A percentile compares a stretch with the other conserved stretches of the same genome.
These are phyloP conservation scores for Corchorus olitorius DNA, from an alignment of 345 rosid species.

Conservation along the genomic window DNA sequence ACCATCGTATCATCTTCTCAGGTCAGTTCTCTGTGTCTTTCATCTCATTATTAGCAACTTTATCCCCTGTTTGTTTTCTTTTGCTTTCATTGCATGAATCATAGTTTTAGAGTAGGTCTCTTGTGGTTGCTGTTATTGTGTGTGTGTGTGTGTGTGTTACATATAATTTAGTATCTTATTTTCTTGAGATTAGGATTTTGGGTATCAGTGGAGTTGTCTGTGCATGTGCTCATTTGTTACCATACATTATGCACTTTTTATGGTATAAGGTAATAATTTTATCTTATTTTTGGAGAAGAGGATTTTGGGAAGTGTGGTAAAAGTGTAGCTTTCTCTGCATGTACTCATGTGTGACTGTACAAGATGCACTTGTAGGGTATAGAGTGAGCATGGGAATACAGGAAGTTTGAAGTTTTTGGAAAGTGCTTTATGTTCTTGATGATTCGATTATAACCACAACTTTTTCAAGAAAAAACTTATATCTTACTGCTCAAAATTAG, in stretches of 20 bases:
- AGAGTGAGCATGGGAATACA: too few species aligned
- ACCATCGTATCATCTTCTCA: conserved; percentile 76
- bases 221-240: not conserved
- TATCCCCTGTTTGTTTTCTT: conserved; percentile 55
- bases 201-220: not conserved
- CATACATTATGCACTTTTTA: not conserved
- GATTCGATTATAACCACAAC: not conserved
- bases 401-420: not conserved
- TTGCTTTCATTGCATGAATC: not conserved
- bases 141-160: not conserved
- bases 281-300: not conserved
- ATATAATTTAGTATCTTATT: conserved; percentile 1
- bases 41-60: not conserved
- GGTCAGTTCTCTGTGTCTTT: conserved; percentile 45
- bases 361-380: not conserved
- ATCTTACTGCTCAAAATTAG: not conserved
- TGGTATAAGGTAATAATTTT: not conserved
- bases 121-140: not conserved
- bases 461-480: not conserved
- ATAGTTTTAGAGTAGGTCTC: not conserved
- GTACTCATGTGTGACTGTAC: not conserved
- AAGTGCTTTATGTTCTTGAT: not conserved
- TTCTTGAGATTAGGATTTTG: conserved; percentile 10
- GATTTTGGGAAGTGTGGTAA: not conserved
- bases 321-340: not conserved